These are phyloP conservation scores for Beauveria brongniartii DNA, from an alignment of 2,329 filamentous ascomycete genomes.

Conservation along the genomic window DNA sequence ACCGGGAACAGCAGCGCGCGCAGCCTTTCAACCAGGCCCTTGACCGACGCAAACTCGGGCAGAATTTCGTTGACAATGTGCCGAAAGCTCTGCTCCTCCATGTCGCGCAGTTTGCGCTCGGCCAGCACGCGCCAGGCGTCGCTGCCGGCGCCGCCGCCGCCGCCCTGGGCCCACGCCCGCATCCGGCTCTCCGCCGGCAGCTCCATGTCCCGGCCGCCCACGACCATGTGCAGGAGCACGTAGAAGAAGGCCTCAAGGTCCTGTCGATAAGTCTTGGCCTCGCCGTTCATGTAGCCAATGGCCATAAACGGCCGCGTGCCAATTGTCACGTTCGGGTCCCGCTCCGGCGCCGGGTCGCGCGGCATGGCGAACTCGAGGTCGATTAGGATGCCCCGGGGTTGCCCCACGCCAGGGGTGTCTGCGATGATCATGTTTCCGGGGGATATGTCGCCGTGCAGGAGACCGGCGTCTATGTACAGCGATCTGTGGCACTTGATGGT, in stretches of 20 bases:
- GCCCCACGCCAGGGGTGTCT: neutral
- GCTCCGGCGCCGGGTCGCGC: slow-evolving; percentile 6
- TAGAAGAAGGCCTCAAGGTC: slow-evolving; percentile 24
- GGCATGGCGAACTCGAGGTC: slow-evolving; percentile 16
- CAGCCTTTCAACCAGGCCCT: neutral
- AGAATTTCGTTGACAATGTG: neutral
- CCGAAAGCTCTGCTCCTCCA: neutral
- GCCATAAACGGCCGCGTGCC: slow-evolving; percentile 15
- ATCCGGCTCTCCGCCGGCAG: neutral
- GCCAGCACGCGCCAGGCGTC: neutral
- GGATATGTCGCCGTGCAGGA: slow-evolving; percentile 16
- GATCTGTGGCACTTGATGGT: slow-evolving; percentile 16
- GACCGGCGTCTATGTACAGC: slow-evolving; percentile 10
- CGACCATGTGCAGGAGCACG: slow-evolving; percentile 14
- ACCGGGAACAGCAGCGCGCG: neutral
- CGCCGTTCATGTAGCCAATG: slow-evolving; percentile 14
- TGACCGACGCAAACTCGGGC: neutral
- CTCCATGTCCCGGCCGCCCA: slow-evolving; percentile 2
- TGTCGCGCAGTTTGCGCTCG: neutral
- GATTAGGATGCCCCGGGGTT: slow-evolving; percentile 14
- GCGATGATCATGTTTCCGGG: slow-evolving; percentile 16
- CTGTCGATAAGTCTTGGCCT: slow-evolving; percentile 17
- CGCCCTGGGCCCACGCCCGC: neutral
- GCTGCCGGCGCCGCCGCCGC: neutral
- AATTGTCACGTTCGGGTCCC: neutral